phyloP scores from a whole-genome alignment of 169 alveolate species.

The Miamiensis avidus region DNA sequence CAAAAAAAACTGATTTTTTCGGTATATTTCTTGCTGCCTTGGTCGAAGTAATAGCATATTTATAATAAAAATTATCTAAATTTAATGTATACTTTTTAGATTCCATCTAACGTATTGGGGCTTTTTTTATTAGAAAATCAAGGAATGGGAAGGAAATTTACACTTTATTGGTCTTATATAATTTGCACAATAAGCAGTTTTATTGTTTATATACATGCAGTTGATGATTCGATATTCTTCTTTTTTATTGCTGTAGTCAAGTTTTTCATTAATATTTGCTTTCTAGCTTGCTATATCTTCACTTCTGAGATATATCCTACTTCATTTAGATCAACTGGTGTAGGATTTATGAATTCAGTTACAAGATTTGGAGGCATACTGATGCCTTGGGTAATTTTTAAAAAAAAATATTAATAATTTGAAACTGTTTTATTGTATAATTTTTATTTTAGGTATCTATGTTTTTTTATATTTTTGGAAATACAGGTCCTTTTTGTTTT shows the following conservation, averaged over 20 bases:
- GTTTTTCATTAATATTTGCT: constrained; percentile 15
- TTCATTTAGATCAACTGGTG: constrained; percentile 16
- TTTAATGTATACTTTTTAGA: too few species aligned
- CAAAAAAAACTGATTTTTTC: neutral
- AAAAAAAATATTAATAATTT: too few species aligned
- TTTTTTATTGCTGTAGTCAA: constrained; percentile 10
- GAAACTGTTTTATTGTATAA: too few species aligned
- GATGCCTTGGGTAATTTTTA: constrained; percentile 33
- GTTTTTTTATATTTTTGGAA: constrained; percentile 2
- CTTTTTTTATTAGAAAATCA: neutral
- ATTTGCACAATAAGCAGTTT: constrained; percentile 3
- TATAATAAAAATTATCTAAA: too few species aligned
- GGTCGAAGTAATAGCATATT: too few species aligned
- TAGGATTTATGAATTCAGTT: constrained; percentile 7
- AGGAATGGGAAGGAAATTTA: constrained; percentile 14
- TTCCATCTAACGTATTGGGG: constrained; percentile 15
- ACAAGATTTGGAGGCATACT: constrained; percentile 16
- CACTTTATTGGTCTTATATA: constrained; percentile 2
- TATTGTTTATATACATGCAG: neutral
- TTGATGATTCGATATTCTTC: neutral
- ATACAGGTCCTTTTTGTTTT: constrained; percentile 16
- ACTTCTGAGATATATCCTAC: constrained; percentile 22
- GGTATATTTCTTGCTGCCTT: constrained; percentile 18
- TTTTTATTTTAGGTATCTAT: constrained; percentile 3
- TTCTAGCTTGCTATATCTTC: neutral